Evolutionary conservation across 1,284 basidiomycete genomes (phyloP).

Genomic region (Ceratobasidium sp.): DNA sequence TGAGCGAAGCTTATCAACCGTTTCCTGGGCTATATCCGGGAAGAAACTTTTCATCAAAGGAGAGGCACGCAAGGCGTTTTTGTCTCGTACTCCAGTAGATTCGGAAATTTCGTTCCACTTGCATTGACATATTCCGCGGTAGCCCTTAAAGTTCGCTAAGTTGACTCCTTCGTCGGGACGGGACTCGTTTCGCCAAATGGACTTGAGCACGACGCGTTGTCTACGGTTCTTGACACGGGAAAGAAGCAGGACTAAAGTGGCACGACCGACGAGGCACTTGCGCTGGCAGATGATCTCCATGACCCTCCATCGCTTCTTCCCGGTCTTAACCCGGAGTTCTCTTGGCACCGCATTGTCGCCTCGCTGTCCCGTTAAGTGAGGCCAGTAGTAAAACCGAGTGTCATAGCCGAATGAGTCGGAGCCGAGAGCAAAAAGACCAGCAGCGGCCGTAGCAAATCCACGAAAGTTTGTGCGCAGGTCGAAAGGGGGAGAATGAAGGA

Average conservation of each 20-base stretch:
- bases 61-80: not conserved
- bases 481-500: constrained; percentile 14
- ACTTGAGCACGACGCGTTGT: constrained; percentile 7
- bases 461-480: not conserved
- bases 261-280: constrained; percentile 15
- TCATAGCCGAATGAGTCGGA: constrained; percentile 1
- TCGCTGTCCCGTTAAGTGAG: not conserved
- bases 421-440: constrained; percentile 2
- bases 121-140: constrained; percentile 16
- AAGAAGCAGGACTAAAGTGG: constrained; percentile 10
- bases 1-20: not conserved
- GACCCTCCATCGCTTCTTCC: not conserved
- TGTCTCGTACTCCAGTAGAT: constrained; percentile 2
- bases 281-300: constrained; percentile 18
- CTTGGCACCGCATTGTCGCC: not conserved
- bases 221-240: not conserved
- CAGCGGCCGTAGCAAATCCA: not conserved
- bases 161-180: constrained; percentile 10
- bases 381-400: constrained; percentile 15
- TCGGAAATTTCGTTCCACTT: not conserved
- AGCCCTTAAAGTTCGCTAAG: not conserved
- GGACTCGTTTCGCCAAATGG: not conserved
- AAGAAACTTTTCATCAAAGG: not conserved
- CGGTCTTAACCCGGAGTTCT: constrained; percentile 6
- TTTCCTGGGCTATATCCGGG: not conserved